Conservation (phyloP, 2,329 filamentous ascomycete genomes). For the Pseudogymnoascus sp. region DNA sequence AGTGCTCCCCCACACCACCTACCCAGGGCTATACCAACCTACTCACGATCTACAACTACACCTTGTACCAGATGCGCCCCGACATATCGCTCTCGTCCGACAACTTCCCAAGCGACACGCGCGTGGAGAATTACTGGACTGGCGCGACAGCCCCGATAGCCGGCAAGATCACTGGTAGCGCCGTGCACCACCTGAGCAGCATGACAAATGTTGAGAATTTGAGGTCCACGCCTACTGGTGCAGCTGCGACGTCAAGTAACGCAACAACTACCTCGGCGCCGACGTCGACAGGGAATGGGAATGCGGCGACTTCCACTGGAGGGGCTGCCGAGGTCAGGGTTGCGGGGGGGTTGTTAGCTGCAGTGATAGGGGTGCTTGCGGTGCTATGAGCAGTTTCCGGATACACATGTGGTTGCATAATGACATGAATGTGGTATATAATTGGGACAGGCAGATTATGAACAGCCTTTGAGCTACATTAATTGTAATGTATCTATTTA, state of each 20-base stretch:
- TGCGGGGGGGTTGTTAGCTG: not conserved
- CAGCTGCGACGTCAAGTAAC: not conserved
- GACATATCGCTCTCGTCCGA: not conserved
- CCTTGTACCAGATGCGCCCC: not conserved
- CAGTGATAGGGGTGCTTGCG: not conserved
- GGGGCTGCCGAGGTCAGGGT: not conserved
- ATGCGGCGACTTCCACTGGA: not conserved
- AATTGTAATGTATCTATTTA: not conserved
- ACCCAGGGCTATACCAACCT: not conserved
- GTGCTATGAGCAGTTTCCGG: not conserved
- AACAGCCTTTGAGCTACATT: not conserved
- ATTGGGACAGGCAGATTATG: not conserved
- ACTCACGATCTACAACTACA: not conserved
- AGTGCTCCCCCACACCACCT: not conserved
- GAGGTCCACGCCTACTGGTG: not conserved
- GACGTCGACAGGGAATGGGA: not conserved
- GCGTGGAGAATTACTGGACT: constrained; percentile 7
- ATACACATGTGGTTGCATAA: not conserved
- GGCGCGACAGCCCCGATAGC: not conserved
- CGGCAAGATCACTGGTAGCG: constrained; percentile 8
- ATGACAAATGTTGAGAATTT: not conserved
- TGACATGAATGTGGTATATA: not conserved
- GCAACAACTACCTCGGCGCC: not conserved
- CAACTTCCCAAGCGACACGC: constrained; percentile 8
- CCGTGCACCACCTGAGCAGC: not conserved